Base-by-base conservation (phyloP, 768 basidiomycete genomes). In the Boletus sp. region DNA sequence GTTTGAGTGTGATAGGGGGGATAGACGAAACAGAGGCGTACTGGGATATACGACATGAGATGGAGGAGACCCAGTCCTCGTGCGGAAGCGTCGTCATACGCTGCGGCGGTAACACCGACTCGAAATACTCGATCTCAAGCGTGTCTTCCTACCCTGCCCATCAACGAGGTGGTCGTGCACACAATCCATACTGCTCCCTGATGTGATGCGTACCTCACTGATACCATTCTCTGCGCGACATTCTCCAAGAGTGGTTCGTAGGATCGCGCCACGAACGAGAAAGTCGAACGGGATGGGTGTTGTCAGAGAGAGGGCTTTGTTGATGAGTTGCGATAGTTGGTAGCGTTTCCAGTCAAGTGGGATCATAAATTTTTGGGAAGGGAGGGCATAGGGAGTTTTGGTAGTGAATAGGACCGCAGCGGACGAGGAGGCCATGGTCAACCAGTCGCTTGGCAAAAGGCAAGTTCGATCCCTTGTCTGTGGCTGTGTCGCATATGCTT, bases 281-380 rank as follows among this genome's bases (percentile, higher is more conserved):
- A 98, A 98, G 70, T 98, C 96, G 67, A 98, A 98, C 0, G 95
- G 95, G 2, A 96, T 77, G 0, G 90, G 84, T 52, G 82, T 83
- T 0, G 79, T 69, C n/a, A 48, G 19, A 87, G 81, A 33, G 80
- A 79, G 76, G 2, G 94, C 91, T 67, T 96, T 96, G 76, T 98
- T 98, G 53, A 98, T 85, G 40, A 98, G 86, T 57, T 98, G 93
- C 1, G 95, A 98, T 30, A 99, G 87, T 64, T 98, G 96, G 70
- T 90, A 99, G 19, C 96, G 85, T 53, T 81, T 83, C 94, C 94
- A 99, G 70, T 82, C 75, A 1, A 85, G 77, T 2, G 97, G 96
- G 15, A 98, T 87, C 83, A 97, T 85, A 68, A 93, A 98, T 65
- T 92, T 93, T 69, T 94, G 90, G 1, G 85, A 79, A 89, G 63